A percentile compares a stretch with the other conserved stretches of the same genome.
Conservation (phyloP, 2,329 filamentous ascomycete species). For the Xylaria sp. region DNA sequence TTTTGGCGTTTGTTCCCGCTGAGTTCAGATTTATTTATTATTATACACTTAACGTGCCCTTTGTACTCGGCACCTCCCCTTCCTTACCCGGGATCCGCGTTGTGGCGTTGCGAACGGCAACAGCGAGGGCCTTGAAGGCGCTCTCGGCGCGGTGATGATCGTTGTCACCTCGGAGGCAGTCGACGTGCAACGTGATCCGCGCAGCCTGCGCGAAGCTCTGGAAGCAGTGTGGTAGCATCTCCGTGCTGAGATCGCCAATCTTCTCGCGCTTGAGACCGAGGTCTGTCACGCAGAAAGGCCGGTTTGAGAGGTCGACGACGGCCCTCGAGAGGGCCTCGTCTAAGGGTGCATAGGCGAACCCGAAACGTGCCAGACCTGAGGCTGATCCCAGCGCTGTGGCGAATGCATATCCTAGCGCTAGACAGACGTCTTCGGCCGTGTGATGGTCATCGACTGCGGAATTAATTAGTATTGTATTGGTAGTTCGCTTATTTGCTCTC, state of each 20-base stretch:
- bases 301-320: slow-evolving; percentile 93
- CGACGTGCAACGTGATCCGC: slow-evolving; percentile 92
- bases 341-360: slow-evolving; percentile 89
- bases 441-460: slow-evolving; percentile 93
- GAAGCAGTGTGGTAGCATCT: slow-evolving; percentile 97
- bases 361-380: slow-evolving; percentile 88
- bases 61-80: slow-evolving; percentile 94
- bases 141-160: slow-evolving; percentile 97
- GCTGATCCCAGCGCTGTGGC: slow-evolving; percentile 80
- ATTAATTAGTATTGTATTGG: slow-evolving; percentile 20
- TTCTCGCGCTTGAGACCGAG: slow-evolving; percentile 89
- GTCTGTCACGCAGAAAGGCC: slow-evolving; percentile 85
- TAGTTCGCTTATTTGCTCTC: background rate
- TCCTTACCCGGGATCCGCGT: slow-evolving; percentile 80
- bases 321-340: slow-evolving; percentile 95
- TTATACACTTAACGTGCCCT: slow-evolving; percentile 81
- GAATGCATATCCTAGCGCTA: slow-evolving; percentile 89
- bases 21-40: background rate
- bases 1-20: background rate
- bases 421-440: slow-evolving; percentile 94
- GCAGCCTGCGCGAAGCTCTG: slow-evolving; percentile 93
- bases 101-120: slow-evolving; percentile 84
- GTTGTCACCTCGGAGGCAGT: slow-evolving; percentile 89
- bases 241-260: slow-evolving; percentile 90
- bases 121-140: slow-evolving; percentile 94